Evolutionary conservation across 2,329 filamentous ascomycete genomes (phyloP).

Genomic region (Arthrinium puccinioides): DNA sequence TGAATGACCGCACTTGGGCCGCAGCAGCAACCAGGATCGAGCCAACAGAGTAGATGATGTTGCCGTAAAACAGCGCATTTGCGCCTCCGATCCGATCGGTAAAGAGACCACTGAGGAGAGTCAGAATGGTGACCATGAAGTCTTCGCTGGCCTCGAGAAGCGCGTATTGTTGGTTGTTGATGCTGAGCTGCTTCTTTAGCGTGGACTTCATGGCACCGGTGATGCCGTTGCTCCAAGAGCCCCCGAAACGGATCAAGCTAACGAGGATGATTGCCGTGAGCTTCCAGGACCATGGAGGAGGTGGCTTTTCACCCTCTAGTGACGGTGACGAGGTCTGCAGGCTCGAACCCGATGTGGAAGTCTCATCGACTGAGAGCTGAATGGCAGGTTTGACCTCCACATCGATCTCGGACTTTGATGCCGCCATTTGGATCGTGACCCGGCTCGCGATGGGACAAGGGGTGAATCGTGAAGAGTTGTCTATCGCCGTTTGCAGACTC

Average conservation of each 20-base stretch:
- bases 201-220: slow-evolving; percentile 55
- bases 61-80: slow-evolving; percentile 52
- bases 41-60: slow-evolving; percentile 49
- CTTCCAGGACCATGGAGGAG: slow-evolving; percentile 14
- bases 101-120: slow-evolving; percentile 45
- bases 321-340: no score
- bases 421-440: no score
- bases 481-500: no score
- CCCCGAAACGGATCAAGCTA: slow-evolving; percentile 50
- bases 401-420: no score
- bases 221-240: slow-evolving; percentile 52
- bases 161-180: slow-evolving; percentile 53
- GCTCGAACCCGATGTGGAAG: no score
- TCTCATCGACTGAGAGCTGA: no score
- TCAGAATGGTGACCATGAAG: slow-evolving; percentile 52
- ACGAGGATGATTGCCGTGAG: slow-evolving; percentile 41
- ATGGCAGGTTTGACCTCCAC: no score
- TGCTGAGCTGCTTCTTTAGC: slow-evolving; percentile 51
- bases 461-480: no score
- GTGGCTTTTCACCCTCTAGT: slow-evolving; percentile 1
- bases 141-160: slow-evolving; percentile 53
- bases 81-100: slow-evolving; percentile 54
- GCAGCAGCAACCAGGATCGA: slow-evolving; percentile 53
- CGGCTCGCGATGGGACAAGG: no score
- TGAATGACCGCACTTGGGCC: slow-evolving; percentile 46